phyloP scores from a whole-genome alignment of 192 early-diverging fungal genomes.

The Coemansia sp. region DNA sequence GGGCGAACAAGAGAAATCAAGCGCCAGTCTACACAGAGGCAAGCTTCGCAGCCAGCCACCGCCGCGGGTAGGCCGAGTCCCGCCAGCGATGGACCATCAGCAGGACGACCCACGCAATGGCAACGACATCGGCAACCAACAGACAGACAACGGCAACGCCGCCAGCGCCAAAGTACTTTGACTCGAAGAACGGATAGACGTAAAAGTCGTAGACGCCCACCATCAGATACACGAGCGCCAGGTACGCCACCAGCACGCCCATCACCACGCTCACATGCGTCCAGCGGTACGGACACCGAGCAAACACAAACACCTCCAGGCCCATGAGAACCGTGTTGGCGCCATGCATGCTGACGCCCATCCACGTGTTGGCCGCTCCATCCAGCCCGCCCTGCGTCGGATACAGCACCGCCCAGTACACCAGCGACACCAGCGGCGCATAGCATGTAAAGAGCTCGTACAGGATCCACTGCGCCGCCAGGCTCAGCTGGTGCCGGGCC shows the following conservation, averaged over 20 bases:
- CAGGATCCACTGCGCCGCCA: slow-evolving; percentile 39
- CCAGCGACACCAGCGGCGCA: slow-evolving; percentile 35
- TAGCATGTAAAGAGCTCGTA: slow-evolving; percentile 47
- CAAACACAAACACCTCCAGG: slow-evolving; percentile 19
- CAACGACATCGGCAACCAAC: slow-evolving; percentile 17
- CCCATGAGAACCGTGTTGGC: slow-evolving; percentile 28
- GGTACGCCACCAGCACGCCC: slow-evolving; percentile 21
- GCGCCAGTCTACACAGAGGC: neutral
- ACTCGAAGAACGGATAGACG: slow-evolving; percentile 46
- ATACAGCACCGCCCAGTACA: slow-evolving; percentile 41
- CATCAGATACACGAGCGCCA: slow-evolving; percentile 44
- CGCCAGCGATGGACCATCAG: slow-evolving; percentile 33
- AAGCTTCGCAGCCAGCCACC: neutral
- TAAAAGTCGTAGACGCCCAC: slow-evolving; percentile 42
- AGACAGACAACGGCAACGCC: slow-evolving; percentile 32
- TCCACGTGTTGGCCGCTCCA: slow-evolving; percentile 16
- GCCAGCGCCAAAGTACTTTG: slow-evolving; percentile 24
- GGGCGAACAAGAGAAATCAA: slow-evolving; percentile 2
- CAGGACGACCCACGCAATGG: slow-evolving; percentile 32
- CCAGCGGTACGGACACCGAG: slow-evolving; percentile 14
- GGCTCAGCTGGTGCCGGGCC: slow-evolving; percentile 9
- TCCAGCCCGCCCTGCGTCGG: slow-evolving; percentile 22
- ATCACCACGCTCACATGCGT: slow-evolving; percentile 10
- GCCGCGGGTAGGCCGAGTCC: slow-evolving; percentile 16
- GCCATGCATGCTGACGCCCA: slow-evolving; percentile 46